These are phyloP conservation scores for Coniella vitis DNA, from an alignment of 2,329 filamentous ascomycete genomes.

Conservation along the genomic window DNA sequence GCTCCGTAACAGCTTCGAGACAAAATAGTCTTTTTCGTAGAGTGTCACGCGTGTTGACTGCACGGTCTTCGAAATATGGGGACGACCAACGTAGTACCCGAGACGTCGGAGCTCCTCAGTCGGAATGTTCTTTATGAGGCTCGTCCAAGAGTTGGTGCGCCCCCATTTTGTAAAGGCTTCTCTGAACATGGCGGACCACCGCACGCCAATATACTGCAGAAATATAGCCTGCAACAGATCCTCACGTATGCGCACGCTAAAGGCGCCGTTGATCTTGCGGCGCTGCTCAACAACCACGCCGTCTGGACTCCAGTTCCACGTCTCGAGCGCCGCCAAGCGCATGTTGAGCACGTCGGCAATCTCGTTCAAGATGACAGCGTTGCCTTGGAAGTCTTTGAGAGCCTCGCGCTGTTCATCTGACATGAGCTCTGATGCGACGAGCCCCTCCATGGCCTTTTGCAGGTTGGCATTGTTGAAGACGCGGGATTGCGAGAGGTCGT, in stretches of 20 bases:
- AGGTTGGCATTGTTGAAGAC: slow-evolving; percentile 31
- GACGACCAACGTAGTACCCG: slow-evolving; percentile 31
- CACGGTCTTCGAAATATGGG: slow-evolving; percentile 17
- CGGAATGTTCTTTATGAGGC: slow-evolving; percentile 24
- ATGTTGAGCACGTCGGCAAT: slow-evolving; percentile 48
- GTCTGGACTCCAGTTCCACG: slow-evolving; percentile 40
- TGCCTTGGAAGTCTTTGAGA: slow-evolving; percentile 36
- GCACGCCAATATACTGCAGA: slow-evolving; percentile 42
- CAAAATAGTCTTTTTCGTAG: slow-evolving; percentile 36
- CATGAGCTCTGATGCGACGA: slow-evolving; percentile 37
- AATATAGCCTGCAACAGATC: slow-evolving; percentile 45
- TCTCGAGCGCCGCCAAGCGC: slow-evolving; percentile 35
- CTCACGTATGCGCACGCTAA: slow-evolving; percentile 45
- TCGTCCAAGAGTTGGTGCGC: slow-evolving; percentile 30
- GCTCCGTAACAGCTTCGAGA: slow-evolving; percentile 34
- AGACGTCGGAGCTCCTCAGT: slow-evolving; percentile 23
- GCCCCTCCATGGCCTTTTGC: slow-evolving; percentile 33
- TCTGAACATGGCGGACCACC: slow-evolving; percentile 40
- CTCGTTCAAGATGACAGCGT: slow-evolving; percentile 36
- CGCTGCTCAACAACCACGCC: slow-evolving; percentile 35
- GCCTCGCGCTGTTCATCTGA: slow-evolving; percentile 34
- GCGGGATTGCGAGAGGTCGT: slow-evolving; percentile 22
- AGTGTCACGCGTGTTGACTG: slow-evolving; percentile 25
- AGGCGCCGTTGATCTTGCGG: slow-evolving; percentile 42
- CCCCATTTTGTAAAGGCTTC: slow-evolving; percentile 27